Conservation (phyloP, 768 basidiomycete species). For the Guyanaporus albipodus region DNA sequence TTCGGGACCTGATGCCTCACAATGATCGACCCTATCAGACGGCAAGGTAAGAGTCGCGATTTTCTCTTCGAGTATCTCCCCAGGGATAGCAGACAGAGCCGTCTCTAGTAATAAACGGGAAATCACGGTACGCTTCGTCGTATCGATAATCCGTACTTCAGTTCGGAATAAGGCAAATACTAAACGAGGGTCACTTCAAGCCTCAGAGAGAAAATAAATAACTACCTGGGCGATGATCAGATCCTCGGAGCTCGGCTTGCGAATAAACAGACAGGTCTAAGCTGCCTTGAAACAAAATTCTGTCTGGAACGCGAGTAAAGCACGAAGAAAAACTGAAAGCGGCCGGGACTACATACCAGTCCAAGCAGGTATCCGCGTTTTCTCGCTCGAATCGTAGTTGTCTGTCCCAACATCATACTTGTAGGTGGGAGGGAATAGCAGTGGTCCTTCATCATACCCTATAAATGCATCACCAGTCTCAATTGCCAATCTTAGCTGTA, state of each 20-base stretch:
- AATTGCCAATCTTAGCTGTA: conserved; percentile 70
- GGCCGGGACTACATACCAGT: conserved; percentile 58
- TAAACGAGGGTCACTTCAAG: conserved; percentile 24
- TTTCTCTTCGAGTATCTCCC: conserved; percentile 69
- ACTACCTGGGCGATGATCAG: conserved; percentile 91
- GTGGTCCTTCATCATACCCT: conserved; percentile 84
- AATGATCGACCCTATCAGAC: conserved; percentile 31
- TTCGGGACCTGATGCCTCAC: conserved; percentile 23
- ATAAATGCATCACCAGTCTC: conserved; percentile 68
- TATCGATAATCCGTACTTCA: conserved; percentile 75
- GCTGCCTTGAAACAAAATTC: conserved; percentile 82
- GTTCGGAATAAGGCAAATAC: conserved; percentile 85
- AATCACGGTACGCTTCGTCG: conserved; percentile 65
- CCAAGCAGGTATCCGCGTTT: conserved; percentile 95
- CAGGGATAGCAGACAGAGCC: conserved; percentile 56
- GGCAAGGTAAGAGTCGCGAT: conserved; percentile 55
- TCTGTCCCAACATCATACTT: conserved; percentile 83
- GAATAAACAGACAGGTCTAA: conserved; percentile 79
- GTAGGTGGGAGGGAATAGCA: conserved; percentile 94
- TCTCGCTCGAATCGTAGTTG: conserved; percentile 92
- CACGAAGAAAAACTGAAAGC: background rate
- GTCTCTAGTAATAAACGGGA: conserved; percentile 65
- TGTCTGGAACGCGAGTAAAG: conserved; percentile 52
- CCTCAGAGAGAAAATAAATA: background rate
- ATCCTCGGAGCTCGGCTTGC: conserved; percentile 81